Evolutionary conservation across 2,329 filamentous ascomycete species (phyloP).

Genomic region (Cladosporium phlei): DNA sequence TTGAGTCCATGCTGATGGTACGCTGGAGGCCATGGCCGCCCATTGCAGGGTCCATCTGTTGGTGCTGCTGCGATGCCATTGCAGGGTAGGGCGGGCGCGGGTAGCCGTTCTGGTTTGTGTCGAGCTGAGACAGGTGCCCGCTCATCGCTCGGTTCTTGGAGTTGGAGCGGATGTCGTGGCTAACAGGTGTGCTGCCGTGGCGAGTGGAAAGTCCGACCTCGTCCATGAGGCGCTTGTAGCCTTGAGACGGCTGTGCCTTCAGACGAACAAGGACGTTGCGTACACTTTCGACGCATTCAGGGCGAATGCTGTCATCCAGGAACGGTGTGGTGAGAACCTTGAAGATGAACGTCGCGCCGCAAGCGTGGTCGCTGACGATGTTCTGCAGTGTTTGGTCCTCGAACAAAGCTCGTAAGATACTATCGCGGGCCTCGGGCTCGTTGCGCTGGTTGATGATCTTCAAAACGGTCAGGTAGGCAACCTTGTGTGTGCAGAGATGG

Average conservation of each 20-base stretch:
- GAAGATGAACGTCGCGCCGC: constrained; percentile 93
- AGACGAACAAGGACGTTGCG: constrained; percentile 82
- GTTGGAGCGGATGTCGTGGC: constrained; percentile 32
- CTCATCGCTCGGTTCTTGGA: constrained; percentile 31
- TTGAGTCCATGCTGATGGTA: constrained; percentile 47
- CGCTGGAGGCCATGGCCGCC: constrained; percentile 39
- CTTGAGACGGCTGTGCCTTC: constrained; percentile 89
- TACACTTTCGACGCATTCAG: constrained; percentile 86
- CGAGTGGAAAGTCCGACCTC: constrained; percentile 80
- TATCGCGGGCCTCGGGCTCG: constrained; percentile 86
- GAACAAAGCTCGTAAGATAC: constrained; percentile 84
- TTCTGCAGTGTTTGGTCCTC: constrained; percentile 83
- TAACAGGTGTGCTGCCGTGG: constrained; percentile 36
- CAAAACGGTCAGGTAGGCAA: constrained; percentile 91
- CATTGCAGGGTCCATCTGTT: constrained; percentile 33
- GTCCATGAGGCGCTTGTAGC: constrained; percentile 98
- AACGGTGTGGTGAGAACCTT: constrained; percentile 97
- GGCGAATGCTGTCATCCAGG: constrained; percentile 85
- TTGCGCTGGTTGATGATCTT: constrained; percentile 99
- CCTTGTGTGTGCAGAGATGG: constrained; percentile 96
- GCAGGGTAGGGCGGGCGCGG: constrained; percentile 35
- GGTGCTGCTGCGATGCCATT: constrained; percentile 26
- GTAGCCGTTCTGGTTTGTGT: constrained; percentile 29
- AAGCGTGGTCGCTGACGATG: constrained; percentile 85
- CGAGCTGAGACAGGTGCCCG: constrained; percentile 31